Conservation (phyloP, 2,329 filamentous ascomycete genomes). For the Colletotrichum musicola region DNA sequence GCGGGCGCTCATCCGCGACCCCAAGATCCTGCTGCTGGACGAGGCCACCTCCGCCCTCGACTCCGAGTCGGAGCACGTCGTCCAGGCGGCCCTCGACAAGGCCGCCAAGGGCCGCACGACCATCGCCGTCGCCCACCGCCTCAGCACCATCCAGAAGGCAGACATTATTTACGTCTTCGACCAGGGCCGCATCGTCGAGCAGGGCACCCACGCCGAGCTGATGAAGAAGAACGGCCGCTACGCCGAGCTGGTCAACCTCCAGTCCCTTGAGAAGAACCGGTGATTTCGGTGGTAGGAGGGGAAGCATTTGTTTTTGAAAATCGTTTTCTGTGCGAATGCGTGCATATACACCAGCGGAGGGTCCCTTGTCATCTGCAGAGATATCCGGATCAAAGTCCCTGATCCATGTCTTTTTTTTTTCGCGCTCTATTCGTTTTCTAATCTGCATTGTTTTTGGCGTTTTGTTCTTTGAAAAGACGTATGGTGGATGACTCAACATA, state of each 20-base stretch:
- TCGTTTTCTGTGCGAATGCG: slow-evolving; percentile 1
- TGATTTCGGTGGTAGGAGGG: slow-evolving; percentile 35
- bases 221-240: slow-evolving; percentile 79
- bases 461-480: neutral
- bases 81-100: slow-evolving; percentile 83
- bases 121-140: slow-evolving; percentile 91
- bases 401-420: slow-evolving; percentile 28
- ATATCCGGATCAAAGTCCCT: slow-evolving; percentile 32
- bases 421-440: no score
- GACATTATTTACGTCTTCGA: slow-evolving; percentile 98
- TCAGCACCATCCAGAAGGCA: slow-evolving; percentile 94
- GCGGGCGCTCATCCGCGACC: slow-evolving; percentile 88
- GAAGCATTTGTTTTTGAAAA: slow-evolving; percentile 5
- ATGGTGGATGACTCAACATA: neutral
- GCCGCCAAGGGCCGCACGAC: slow-evolving; percentile 89
- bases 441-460: slow-evolving; percentile 34
- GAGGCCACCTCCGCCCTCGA: slow-evolving; percentile 85
- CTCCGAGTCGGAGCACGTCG: slow-evolving; percentile 81
- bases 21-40: slow-evolving; percentile 86
- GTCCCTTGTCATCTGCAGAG: slow-evolving; percentile 14
- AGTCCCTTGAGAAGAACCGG: slow-evolving; percentile 76
- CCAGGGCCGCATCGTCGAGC: slow-evolving; percentile 86
- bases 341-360: slow-evolving; percentile 20
- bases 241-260: slow-evolving; percentile 82
- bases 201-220: slow-evolving; percentile 81